A percentile compares a stretch with the other conserved stretches of the same genome.
These are phyloP conservation scores for Saccharomycopsis guyanensis DNA, from an alignment of 805 yeast genomes.

Conservation along the genomic window DNA sequence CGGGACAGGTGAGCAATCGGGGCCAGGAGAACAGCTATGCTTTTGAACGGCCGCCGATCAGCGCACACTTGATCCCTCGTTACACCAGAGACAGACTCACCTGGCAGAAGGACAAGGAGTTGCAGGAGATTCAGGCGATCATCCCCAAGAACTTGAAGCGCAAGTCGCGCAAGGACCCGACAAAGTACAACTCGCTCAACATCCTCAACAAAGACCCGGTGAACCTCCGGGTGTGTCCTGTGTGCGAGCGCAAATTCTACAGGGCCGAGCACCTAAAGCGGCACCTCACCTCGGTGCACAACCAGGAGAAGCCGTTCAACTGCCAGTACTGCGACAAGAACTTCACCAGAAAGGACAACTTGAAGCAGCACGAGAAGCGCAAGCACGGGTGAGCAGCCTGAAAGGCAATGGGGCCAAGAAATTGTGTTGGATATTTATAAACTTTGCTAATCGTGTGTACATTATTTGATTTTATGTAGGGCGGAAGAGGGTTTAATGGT, in stretches of 20 bases:
- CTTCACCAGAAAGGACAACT: conserved; percentile 19
- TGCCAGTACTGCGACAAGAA: conserved; percentile 15
- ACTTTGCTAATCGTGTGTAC: no score
- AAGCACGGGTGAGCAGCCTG: conserved; percentile 5
- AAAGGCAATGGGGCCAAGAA: not conserved
- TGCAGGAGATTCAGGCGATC: conserved; percentile 13
- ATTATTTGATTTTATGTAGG: no score
- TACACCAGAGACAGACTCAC: not conserved
- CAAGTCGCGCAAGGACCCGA: conserved; percentile 17
- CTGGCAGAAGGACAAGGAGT: not conserved
- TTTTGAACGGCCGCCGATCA: conserved; percentile 19
- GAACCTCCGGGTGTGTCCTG: conserved; percentile 12
- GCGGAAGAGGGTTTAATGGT: no score
- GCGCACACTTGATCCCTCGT: no score
- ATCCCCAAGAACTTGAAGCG: conserved; percentile 17
- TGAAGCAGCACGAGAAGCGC: conserved; percentile 18
- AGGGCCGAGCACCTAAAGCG: conserved; percentile 18
- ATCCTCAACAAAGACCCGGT: conserved; percentile 16
- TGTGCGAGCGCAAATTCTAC: conserved; percentile 18
- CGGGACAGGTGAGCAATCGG: not conserved
- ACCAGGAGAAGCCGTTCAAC: conserved; percentile 15
- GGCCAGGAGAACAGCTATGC: conserved; percentile 12
- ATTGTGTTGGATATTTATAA: no score
- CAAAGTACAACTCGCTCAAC: conserved; percentile 14
- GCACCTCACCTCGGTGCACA: conserved; percentile 19